Conservation (phyloP, 257 asterid species). For the Forsythia viridissima region DNA sequence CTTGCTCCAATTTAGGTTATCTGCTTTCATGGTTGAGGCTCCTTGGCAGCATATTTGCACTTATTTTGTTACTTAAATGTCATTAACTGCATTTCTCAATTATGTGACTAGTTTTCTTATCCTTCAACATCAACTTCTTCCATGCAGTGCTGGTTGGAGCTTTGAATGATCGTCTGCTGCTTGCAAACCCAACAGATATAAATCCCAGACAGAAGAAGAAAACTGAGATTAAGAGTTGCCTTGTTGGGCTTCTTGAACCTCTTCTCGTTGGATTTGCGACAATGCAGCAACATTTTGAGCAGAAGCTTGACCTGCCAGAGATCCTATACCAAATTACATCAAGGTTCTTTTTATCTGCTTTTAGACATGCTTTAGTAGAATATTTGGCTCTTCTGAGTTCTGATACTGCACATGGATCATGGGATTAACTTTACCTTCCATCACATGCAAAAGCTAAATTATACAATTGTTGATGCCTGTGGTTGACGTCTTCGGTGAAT, state of each 20-base stretch:
- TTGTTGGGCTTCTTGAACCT: conserved; percentile 97
- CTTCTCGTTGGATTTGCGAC: conserved; percentile 97
- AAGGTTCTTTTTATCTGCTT: conserved; percentile 52
- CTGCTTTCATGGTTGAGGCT: conserved; percentile 6
- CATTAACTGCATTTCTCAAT: conserved; percentile 11
- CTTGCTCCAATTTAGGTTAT: conserved; percentile 13
- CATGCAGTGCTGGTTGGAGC: conserved; percentile 90
- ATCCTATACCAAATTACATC: conserved; percentile 96
- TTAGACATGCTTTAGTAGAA: conserved; percentile 13
- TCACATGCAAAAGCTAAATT: conserved; percentile 12
- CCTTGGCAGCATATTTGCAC: not conserved
- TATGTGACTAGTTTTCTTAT: conserved; percentile 28
- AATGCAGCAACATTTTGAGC: conserved; percentile 97
- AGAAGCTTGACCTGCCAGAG: conserved; percentile 97
- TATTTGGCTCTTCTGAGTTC: conserved; percentile 10
- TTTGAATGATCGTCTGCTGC: conserved; percentile 88
- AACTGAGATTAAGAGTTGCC: conserved; percentile 85
- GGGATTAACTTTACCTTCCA: conserved; percentile 22
- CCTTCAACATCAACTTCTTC: conserved; percentile 27
- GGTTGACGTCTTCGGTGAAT: conserved; percentile 35
- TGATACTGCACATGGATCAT: conserved; percentile 10
- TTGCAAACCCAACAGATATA: conserved; percentile 79
- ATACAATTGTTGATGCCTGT: conserved; percentile 21
- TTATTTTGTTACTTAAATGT: conserved; percentile 2
- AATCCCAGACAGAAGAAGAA: conserved; percentile 96